phyloP scores from a whole-genome alignment of 345 rosid genomes.

The Populus nigra region DNA sequence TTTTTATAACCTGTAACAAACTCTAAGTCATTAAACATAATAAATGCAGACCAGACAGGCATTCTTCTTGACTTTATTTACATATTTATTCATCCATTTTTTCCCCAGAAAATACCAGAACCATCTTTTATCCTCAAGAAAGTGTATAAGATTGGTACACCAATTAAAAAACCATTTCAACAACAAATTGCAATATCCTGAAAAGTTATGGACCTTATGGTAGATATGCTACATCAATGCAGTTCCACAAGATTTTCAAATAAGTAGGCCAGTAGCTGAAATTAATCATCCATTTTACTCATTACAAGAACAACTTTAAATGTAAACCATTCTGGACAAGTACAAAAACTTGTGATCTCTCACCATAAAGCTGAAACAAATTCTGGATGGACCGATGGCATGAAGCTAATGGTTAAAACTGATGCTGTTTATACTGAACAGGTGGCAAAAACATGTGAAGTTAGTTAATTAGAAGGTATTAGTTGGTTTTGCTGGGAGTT shows the following conservation, averaged over 20 bases:
- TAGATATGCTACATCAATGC: background rate
- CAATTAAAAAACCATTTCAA: background rate
- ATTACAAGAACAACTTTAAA: background rate
- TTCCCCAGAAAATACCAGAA: background rate
- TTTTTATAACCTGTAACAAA: background rate
- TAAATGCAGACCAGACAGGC: background rate
- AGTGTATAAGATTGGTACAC: background rate
- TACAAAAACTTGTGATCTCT: background rate
- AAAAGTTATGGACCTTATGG: background rate
- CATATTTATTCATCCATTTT: background rate
- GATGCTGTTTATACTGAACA: background rate
- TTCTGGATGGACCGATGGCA: background rate
- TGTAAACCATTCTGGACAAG: background rate
- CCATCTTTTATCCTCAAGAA: background rate
- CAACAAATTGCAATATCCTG: background rate
- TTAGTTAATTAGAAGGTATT: background rate
- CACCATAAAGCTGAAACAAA: background rate
- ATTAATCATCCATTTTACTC: background rate
- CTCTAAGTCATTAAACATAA: background rate
- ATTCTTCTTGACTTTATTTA: background rate
- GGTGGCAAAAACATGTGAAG: background rate
- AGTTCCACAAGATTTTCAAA: background rate
- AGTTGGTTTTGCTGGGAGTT: background rate
- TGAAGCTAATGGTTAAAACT: background rate
- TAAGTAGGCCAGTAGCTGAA: background rate